A percentile compares a stretch with the other conserved stretches of the same genome.
Conservation (phyloP, 805 yeast species). For the Schwanniomyces pseudopolymorphus region DNA sequence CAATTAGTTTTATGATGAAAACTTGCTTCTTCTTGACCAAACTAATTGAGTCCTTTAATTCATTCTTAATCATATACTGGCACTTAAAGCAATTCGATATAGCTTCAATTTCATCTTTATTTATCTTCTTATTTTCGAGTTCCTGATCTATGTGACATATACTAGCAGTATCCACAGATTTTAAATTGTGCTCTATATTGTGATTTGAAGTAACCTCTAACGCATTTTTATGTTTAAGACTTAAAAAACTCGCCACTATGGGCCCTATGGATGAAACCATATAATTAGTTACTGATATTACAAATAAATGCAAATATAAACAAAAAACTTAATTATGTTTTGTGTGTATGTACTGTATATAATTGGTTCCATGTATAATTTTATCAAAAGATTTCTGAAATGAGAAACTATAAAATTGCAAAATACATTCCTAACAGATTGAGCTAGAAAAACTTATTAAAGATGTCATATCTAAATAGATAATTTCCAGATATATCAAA, state of each 20-base stretch:
- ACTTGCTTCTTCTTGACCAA: slow-evolving; percentile 26
- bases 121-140: background rate
- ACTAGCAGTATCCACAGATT: slow-evolving; percentile 9
- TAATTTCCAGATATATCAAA: too few species aligned
- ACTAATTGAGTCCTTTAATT: slow-evolving; percentile 4
- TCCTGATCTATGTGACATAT: slow-evolving; percentile 3
- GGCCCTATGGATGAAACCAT: slow-evolving; percentile 4
- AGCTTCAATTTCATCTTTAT: slow-evolving; percentile 4
- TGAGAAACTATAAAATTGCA: too few species aligned
- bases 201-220: slow-evolving; percentile 9
- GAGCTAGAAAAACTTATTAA: too few species aligned
- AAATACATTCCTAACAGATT: too few species aligned
- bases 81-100: slow-evolving; percentile 16
- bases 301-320: background rate
- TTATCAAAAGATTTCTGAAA: too few species aligned
- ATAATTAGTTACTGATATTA: background rate
- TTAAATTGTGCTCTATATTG: slow-evolving; percentile 7
- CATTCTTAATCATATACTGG: slow-evolving; percentile 12
- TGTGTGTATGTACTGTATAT: background rate
- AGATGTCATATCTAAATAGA: too few species aligned
- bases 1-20: slow-evolving; percentile 23
- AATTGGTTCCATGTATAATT: background rate
- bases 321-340: background rate
- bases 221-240: slow-evolving; percentile 4
- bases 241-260: slow-evolving; percentile 1